Evolutionary conservation across 1,284 basidiomycete species (phyloP).

Genomic region (Moesziomyces parantarcticus): DNA sequence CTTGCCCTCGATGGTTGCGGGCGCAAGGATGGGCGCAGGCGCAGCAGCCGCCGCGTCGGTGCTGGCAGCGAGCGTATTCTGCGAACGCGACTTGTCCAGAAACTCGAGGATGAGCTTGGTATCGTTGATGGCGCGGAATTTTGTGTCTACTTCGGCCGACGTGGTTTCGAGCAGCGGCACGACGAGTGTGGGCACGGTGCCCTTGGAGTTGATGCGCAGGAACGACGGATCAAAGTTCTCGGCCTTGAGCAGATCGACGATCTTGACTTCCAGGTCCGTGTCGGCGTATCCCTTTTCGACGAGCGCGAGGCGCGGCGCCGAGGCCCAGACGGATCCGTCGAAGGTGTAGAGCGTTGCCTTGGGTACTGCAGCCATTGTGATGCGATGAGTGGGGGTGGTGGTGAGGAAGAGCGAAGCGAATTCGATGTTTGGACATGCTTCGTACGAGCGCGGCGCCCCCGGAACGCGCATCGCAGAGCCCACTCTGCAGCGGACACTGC

Average conservation of each 20-base stretch:
- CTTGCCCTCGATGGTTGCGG: slow-evolving; percentile 81
- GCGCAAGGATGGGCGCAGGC: slow-evolving; percentile 79
- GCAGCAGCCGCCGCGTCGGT: slow-evolving; percentile 75
- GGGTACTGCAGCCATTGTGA: slow-evolving; percentile 29
- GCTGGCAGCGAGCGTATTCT: slow-evolving; percentile 74
- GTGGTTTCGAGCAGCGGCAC: slow-evolving; percentile 82
- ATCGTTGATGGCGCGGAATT: slow-evolving; percentile 83
- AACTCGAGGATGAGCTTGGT: slow-evolving; percentile 83
- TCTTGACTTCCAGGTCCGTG: slow-evolving; percentile 59
- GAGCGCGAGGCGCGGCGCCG: slow-evolving; percentile 44
- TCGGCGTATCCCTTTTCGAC: slow-evolving; percentile 53
- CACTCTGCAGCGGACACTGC: neutral
- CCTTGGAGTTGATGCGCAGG: slow-evolving; percentile 82
- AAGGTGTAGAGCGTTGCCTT: slow-evolving; percentile 59
- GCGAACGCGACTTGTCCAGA: slow-evolving; percentile 68
- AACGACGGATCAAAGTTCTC: slow-evolving; percentile 77
- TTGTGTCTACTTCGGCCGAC: slow-evolving; percentile 77
- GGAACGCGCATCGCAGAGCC: neutral
- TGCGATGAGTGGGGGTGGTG: neutral
- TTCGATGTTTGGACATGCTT: neutral
- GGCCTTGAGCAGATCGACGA: slow-evolving; percentile 64
- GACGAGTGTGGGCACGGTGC: slow-evolving; percentile 84
- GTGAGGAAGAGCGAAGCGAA: neutral
- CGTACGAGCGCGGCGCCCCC: neutral
- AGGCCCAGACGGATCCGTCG: slow-evolving; percentile 54